Evolutionary conservation across 2,329 filamentous ascomycete genomes (phyloP).

Genomic region (Sodiomyces alkalinus): DNA sequence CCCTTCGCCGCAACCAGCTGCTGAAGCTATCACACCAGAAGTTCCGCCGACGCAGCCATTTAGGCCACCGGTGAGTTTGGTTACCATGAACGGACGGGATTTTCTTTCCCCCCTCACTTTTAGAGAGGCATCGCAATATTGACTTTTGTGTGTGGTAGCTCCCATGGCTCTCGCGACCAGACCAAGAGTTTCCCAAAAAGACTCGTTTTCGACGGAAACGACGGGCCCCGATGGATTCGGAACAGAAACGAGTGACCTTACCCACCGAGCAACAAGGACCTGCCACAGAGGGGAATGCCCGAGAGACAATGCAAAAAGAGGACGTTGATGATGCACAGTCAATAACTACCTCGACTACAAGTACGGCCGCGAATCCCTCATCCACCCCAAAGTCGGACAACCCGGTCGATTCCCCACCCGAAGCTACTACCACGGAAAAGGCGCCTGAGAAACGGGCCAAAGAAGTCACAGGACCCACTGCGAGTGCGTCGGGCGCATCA

Average conservation of each 20-base stretch:
- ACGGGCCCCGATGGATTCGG: slow-evolving; percentile 23
- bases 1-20: background rate
- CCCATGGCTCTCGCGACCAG: slow-evolving; percentile 40
- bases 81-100: background rate
- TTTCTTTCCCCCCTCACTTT: no score
- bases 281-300: no score
- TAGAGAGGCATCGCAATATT: background rate
- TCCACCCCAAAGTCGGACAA: no score
- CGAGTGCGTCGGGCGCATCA: slow-evolving; percentile 5
- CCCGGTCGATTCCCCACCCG: no score
- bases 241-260: slow-evolving; percentile 24
- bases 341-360: no score
- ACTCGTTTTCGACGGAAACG: slow-evolving; percentile 9
- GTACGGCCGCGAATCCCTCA: no score
- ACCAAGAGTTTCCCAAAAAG: slow-evolving; percentile 30
- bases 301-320: no score
- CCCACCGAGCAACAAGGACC: slow-evolving; percentile 24
- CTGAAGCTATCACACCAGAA: no score
- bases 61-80: slow-evolving; percentile 32
- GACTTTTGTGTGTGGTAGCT: slow-evolving; percentile 21
- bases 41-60: slow-evolving; percentile 19
- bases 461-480: slow-evolving; percentile 5
- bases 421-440: no score
- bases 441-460: no score
- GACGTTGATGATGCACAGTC: no score